phyloP scores from a whole-genome alignment of 768 basidiomycete species.

The Hortiboletus flavorubellus region DNA sequence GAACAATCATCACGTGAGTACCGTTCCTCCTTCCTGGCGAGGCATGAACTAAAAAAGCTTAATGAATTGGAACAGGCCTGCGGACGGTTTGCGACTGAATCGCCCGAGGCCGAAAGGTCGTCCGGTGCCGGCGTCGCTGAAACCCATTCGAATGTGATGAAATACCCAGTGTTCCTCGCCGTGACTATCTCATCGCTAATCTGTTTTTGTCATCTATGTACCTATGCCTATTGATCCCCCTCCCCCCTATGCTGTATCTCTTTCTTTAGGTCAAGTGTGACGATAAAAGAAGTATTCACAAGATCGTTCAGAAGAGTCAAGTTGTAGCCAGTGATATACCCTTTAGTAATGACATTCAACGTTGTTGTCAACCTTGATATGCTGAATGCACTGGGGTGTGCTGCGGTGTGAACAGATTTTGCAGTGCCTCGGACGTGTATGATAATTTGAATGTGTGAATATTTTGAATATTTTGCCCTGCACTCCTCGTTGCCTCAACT shows the following conservation, averaged over 20 bases:
- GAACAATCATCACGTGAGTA: constrained; percentile 55
- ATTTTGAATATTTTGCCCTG: too few relatives aligned
- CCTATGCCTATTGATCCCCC: constrained; percentile 25
- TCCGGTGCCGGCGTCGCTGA: constrained; percentile 33
- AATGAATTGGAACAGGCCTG: constrained; percentile 29
- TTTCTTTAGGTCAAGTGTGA: constrained; percentile 1
- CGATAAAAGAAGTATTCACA: neutral
- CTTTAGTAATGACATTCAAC: constrained; percentile 1
- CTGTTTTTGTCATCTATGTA: constrained; percentile 26
- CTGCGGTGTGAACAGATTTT: too few relatives aligned
- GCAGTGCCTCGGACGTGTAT: too few relatives aligned
- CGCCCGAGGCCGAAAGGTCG: constrained; percentile 46
- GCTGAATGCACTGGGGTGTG: neutral
- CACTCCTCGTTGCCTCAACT: too few relatives aligned
- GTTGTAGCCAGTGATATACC: neutral
- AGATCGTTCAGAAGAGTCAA: neutral
- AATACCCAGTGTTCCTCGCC: neutral
- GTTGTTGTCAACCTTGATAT: neutral
- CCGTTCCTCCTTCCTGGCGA: neutral
- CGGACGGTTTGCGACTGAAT: constrained; percentile 41
- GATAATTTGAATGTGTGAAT: too few relatives aligned
- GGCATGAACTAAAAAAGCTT: neutral
- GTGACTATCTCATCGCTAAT: too few relatives aligned
- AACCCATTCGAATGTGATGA: constrained; percentile 14
- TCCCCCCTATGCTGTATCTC: constrained; percentile 26